Conservation (phyloP, 495 filamentous ascomycete genomes). For the Xylaria castorea region DNA sequence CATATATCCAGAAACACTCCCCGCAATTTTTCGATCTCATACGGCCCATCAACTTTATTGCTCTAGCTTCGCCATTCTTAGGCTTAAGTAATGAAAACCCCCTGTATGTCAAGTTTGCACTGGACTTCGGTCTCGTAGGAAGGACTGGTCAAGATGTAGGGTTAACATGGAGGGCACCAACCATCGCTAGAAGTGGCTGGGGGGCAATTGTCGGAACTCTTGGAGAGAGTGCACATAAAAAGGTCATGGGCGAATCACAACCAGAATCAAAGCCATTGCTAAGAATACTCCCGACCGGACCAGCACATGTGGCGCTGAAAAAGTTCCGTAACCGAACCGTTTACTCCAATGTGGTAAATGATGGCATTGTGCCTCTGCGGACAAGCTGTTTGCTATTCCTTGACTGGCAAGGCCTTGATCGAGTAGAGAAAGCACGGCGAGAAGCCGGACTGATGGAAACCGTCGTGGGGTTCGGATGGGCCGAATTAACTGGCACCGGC, state of each 20-base stretch:
- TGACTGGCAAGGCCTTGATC: constrained; percentile 92
- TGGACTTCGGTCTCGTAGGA: constrained; percentile 95
- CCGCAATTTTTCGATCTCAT: constrained; percentile 89
- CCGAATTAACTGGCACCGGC: constrained; percentile 84
- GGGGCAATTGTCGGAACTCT: constrained; percentile 82
- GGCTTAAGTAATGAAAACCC: constrained; percentile 98
- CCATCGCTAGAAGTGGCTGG: constrained; percentile 83
- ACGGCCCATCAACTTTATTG: constrained; percentile 89
- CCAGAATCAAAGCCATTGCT: constrained; percentile 87
- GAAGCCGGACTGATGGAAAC: constrained; percentile 92
- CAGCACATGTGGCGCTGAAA: constrained; percentile 83
- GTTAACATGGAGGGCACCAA: constrained; percentile 90
- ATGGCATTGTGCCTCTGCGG: constrained; percentile 92
- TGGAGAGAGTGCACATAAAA: constrained; percentile 67
- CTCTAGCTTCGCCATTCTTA: constrained; percentile 88
- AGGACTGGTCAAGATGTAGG: constrained; percentile 94
- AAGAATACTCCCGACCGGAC: constrained; percentile 89
- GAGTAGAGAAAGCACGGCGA: constrained; percentile 91
- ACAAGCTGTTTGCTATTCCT: constrained; percentile 97
- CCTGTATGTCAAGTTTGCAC: constrained; percentile 93
- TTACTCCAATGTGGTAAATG: constrained; percentile 98
- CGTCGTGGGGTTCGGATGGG: constrained; percentile 92
- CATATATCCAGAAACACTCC: constrained; percentile 96
- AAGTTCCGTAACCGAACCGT: constrained; percentile 91
- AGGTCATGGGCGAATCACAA: constrained; percentile 68